Base-by-base conservation (phyloP, 106 monocot species). In the Alisma plantagoaquatica region DNA sequence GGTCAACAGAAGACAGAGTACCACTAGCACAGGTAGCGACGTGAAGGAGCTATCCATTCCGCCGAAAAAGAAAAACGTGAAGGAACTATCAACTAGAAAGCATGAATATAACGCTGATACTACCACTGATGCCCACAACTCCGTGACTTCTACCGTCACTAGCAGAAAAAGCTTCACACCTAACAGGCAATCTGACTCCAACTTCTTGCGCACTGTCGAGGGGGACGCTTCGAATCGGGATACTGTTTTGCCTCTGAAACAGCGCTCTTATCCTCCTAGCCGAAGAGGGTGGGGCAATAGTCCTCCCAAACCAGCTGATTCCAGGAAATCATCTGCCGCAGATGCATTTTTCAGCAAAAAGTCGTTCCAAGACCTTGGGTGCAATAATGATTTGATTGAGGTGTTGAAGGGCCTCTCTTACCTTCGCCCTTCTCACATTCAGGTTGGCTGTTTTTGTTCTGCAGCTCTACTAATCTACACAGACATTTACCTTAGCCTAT, bases 401-500 rank as follows among this genome's bases (percentile, higher is more conserved):
- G 54, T 77, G 29, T 57, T 98, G n/a, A 57, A 41, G 35, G 67
- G 49, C 28, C 71, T 63, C 33, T 54, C 33, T 1, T 76, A 86
- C 57, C 29, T 63, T 43, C 82, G 76, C 29, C 98, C 98, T 14
- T 86, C 98, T 9, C 80, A 90, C 77, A 90, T 90, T 67, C 98
- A 99, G 89, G 98, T 93, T 8, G 14, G n/a, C n/a, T n/a, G n/a
- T n/a, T n/a, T n/a, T n/a, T n/a, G n/a, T n/a, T n/a, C n/a, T n/a
- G n/a, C n/a, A n/a, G n/a, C n/a, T n/a, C n/a, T n/a, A n/a, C n/a
- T n/a, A n/a, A n/a, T n/a, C n/a, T n/a, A n/a, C n/a, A n/a, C n/a
- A n/a, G n/a, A n/a, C n/a, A n/a, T n/a, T n/a, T n/a, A n/a, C n/a
- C n/a, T n/a, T n/a, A n/a, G n/a, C n/a, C n/a, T n/a, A n/a, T n/a